Evolutionary conservation across 768 basidiomycete species (phyloP).

Genomic region (Tubosaeta sp.): DNA sequence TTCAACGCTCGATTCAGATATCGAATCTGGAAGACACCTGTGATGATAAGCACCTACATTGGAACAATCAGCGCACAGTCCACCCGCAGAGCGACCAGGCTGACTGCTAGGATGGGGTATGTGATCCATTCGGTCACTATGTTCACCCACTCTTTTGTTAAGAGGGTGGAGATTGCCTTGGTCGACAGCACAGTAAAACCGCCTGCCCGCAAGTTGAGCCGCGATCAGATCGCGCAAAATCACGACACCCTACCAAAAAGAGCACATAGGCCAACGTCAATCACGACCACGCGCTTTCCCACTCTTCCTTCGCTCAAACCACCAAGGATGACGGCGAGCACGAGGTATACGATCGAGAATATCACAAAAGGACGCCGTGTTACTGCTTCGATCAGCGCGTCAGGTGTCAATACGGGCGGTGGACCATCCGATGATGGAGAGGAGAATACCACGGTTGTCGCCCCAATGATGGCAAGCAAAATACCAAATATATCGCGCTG

Average conservation of each 20-base stretch:
- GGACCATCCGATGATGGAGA: conserved; percentile 67
- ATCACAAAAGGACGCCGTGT: conserved; percentile 67
- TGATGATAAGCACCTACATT: conserved; percentile 60
- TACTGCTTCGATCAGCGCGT: conserved; percentile 64
- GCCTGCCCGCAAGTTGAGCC: conserved; percentile 39
- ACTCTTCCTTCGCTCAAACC: conserved; percentile 59
- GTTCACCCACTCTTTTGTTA: conserved; percentile 72
- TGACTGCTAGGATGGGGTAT: conserved; percentile 71
- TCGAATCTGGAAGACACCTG: conserved; percentile 79
- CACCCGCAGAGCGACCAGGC: conserved; percentile 15
- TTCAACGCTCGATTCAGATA: conserved; percentile 86
- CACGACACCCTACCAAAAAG: conserved; percentile 55
- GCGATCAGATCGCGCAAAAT: background rate
- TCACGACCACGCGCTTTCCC: conserved; percentile 67
- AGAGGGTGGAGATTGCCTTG: conserved; percentile 83
- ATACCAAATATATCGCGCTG: conserved; percentile 80
- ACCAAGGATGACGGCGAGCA: conserved; percentile 52
- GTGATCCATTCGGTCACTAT: conserved; percentile 81
- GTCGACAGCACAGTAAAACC: conserved; percentile 93
- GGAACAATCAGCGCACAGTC: conserved; percentile 6
- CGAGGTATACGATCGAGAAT: conserved; percentile 64
- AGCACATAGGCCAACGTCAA: conserved; percentile 88
- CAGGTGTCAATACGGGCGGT: conserved; percentile 52
- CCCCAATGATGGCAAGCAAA: conserved; percentile 77
- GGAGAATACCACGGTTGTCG: conserved; percentile 87